Evolutionary conservation across 257 asterid species (phyloP).

Genomic region (Nicotiana knightiana): DNA sequence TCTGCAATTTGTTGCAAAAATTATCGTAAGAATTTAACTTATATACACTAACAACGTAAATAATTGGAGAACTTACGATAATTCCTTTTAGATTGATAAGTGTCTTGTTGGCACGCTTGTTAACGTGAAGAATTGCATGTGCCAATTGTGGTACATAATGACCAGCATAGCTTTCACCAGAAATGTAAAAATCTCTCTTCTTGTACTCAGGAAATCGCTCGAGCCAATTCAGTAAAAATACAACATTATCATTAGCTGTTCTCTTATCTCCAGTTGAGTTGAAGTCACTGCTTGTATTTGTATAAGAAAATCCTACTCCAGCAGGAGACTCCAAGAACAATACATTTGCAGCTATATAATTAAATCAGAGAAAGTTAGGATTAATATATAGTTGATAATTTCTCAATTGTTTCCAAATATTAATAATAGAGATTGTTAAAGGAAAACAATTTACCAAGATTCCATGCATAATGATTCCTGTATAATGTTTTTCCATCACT

Average conservation of each 20-base stretch:
- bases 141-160: conserved; percentile 44
- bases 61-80: conserved; percentile 21
- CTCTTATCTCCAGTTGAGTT: conserved; percentile 22
- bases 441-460: conserved; percentile 12
- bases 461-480: conserved; percentile 36
- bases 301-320: conserved; percentile 50
- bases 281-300: conserved; percentile 31
- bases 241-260: conserved; percentile 34
- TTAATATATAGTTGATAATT: background rate
- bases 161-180: conserved; percentile 46
- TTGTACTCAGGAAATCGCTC: conserved; percentile 42
- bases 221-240: conserved; percentile 40
- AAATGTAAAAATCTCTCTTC: conserved; percentile 28
- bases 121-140: conserved; percentile 18
- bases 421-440: background rate
- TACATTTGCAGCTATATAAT: conserved; percentile 33
- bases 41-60: background rate
- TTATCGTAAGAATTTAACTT: background rate
- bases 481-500: conserved; percentile 35
- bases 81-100: conserved; percentile 38
- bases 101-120: conserved; percentile 16
- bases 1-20: conserved; percentile 1
- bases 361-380: background rate
- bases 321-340: conserved; percentile 47
- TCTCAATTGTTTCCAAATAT: background rate